These are phyloP conservation scores for Termitomyces sp. DNA, from an alignment of 768 basidiomycete genomes.

Conservation along the genomic window DNA sequence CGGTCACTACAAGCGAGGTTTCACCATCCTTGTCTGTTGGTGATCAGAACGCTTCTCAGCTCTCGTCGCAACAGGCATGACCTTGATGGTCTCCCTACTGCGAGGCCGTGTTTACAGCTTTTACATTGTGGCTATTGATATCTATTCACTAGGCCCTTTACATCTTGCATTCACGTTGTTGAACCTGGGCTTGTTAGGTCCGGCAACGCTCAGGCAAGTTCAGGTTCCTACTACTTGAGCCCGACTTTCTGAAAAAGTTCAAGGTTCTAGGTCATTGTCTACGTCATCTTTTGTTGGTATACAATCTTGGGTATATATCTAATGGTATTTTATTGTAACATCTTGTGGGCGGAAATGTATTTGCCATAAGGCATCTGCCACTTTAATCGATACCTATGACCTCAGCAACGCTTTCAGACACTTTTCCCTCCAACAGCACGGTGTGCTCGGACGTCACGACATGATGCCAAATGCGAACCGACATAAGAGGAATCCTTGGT, in stretches of 20 bases:
- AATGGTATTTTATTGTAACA: slow-evolving; percentile 2
- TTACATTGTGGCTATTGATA: not conserved
- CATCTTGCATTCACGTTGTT: not conserved
- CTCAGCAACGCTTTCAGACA: not conserved
- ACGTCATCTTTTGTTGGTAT: not conserved
- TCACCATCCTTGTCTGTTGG: not conserved
- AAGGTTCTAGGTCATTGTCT: not conserved
- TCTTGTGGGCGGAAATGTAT: not conserved
- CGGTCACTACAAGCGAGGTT: not conserved
- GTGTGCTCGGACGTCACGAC: not conserved
- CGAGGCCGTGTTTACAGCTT: not conserved
- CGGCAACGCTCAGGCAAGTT: not conserved
- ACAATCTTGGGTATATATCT: not conserved
- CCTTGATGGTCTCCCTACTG: not conserved
- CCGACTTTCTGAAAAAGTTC: not conserved
- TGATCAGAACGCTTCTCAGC: not conserved
- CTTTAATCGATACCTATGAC: not conserved
- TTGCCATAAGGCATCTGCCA: not conserved
- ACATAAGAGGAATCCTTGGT: not conserved
- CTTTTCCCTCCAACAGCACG: too few species aligned
- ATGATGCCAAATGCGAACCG: not conserved
- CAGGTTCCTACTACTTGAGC: not conserved
- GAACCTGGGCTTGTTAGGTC: not conserved
- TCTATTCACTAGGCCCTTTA: not conserved
- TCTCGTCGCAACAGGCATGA: not conserved